Conservation (phyloP, 169 alveolate species). For the Perkinsus olseni region DNA sequence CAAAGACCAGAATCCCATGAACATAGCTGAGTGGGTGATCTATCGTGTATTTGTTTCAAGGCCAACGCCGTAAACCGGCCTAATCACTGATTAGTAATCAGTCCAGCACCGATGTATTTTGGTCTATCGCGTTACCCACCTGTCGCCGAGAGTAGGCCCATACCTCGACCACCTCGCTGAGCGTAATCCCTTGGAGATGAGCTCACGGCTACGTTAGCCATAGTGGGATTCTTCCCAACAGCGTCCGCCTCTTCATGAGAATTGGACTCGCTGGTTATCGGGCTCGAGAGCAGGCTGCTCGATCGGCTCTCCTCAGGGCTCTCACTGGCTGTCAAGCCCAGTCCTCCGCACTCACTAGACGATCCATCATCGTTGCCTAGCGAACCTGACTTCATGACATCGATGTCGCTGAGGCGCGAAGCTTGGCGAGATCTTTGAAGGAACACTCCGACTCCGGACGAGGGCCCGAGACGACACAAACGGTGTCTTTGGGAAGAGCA, state of each 20-base stretch:
- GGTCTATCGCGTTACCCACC: no score
- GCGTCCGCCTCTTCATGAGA: background rate
- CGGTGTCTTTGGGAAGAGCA: no score
- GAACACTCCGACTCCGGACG: no score
- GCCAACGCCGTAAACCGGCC: no score
- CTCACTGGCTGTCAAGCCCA: background rate
- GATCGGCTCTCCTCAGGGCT: background rate
- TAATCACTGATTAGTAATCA: no score
- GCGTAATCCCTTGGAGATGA: background rate
- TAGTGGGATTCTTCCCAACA: background rate
- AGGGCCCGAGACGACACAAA: no score
- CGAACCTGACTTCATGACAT: background rate
- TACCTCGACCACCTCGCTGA: background rate
- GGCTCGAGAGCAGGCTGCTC: background rate
- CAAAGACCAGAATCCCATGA: no score
- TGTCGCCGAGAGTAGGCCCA: background rate
- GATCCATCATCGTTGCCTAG: no score
- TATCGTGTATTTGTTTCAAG: no score
- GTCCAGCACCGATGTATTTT: no score
- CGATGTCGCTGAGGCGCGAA: background rate
- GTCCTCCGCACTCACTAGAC: background rate
- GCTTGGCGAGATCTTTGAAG: background rate
- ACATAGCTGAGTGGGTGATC: no score
- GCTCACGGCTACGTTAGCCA: background rate
- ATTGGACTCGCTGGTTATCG: background rate